Evolutionary conservation across 305 asterid genomes (phyloP).

Genomic region (Caryopteris hybrid): DNA sequence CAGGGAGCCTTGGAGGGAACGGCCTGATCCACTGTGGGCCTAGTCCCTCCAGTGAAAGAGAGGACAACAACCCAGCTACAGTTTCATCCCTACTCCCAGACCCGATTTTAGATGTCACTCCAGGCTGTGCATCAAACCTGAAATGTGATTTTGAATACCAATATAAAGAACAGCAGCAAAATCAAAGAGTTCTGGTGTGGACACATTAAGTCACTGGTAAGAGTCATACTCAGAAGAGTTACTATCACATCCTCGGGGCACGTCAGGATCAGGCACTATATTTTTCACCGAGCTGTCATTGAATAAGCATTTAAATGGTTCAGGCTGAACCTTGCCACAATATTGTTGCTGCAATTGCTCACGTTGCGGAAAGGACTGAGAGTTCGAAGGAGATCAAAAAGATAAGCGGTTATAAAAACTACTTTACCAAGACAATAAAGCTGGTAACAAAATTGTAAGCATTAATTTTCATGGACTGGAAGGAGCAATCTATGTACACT

Average conservation of each 20-base stretch:
- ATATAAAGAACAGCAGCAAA: slow-evolving; percentile 10
- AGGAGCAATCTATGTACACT: slow-evolving; percentile 27
- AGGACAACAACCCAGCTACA: slow-evolving; percentile 57
- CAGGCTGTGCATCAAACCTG: slow-evolving; percentile 88
- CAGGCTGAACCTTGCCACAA: slow-evolving; percentile 45
- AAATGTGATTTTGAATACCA: slow-evolving; percentile 21
- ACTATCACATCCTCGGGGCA: slow-evolving; percentile 79
- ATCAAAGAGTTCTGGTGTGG: not conserved
- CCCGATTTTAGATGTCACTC: slow-evolving; percentile 73
- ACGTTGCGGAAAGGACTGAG: slow-evolving; percentile 65
- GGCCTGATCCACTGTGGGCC: slow-evolving; percentile 93
- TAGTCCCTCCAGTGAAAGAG: slow-evolving; percentile 65
- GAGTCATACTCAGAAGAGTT: slow-evolving; percentile 80
- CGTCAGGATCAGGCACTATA: slow-evolving; percentile 76
- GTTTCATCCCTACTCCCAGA: slow-evolving; percentile 81
- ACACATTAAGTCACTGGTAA: slow-evolving; percentile 11
- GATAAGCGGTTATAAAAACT: not conserved
- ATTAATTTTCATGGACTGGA: slow-evolving; percentile 3
- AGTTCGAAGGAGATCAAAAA: slow-evolving; percentile 19
- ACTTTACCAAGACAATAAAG: not conserved
- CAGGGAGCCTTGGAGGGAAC: slow-evolving; percentile 84
- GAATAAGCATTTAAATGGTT: slow-evolving; percentile 45
- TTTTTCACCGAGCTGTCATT: slow-evolving; percentile 64
- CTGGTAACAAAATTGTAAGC: slow-evolving; percentile 6
- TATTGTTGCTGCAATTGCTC: slow-evolving; percentile 82